Base-by-base conservation (phyloP, 2,329 filamentous ascomycete genomes). In the Trichoderma sp. region DNA sequence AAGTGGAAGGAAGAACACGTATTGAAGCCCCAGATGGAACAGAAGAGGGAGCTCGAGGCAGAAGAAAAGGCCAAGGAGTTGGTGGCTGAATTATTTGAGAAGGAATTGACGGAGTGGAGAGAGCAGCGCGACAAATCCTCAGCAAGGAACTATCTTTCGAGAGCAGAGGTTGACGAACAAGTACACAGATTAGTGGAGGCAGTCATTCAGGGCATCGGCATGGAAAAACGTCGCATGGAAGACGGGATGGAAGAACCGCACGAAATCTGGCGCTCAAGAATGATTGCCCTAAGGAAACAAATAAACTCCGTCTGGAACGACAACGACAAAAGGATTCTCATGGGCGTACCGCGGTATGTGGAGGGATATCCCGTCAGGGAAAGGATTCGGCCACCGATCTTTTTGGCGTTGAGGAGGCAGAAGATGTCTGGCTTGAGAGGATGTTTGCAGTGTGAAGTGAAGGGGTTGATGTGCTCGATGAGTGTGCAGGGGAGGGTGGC, bases 351-450 rank as follows among this genome's bases (percentile, higher is more conserved):
- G 32, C 72, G 71, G n/a, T 81, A 81, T 62, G 56, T 79, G 6
- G 77, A 80, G 6, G 79, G 79, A 2, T 70, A 76, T 3, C 79
- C 79, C 0, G 73, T 72, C 39, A 76, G 77, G 39, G 61, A 76
- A 4, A 32, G 74, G 4, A 21, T 70, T 1, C 60, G 73, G 6
- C 73, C 74, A 34, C 76, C 73, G 6, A 53, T 73, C 39, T 60
- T 79, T 47, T 34, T 57, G 24, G 74, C 75, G 14, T 65, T 61
- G 26, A 9, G 28, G 32, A 43, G 39, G 5, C 43, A 39, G 2
- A 9, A 4, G 28, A 26, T 43, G 1, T 65, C 73, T 14, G 64
- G 9, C 4, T 30, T 34, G 4, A 61, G 30, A 6, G 67, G 67
- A 15, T 81, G 79, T 60, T 71, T 77, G 15, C 76, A 76, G 39